phyloP scores from a whole-genome alignment of 176 grass and related monocot genomes.

The Neostapfia colusana region DNA sequence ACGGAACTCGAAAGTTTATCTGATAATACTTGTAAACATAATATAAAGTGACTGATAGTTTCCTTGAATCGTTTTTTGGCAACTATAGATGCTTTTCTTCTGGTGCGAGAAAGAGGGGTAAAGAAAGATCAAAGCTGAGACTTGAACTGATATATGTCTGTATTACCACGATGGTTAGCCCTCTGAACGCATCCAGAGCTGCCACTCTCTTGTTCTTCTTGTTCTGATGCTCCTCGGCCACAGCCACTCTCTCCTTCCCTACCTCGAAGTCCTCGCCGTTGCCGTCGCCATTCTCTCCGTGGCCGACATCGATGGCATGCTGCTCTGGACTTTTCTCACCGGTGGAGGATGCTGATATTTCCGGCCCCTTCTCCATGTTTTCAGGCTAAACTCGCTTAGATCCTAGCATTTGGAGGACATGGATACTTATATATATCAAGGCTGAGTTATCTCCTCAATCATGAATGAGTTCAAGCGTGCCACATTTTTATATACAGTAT shows the following conservation, averaged over 20 bases:
- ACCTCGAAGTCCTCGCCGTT: not conserved
- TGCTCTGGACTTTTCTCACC: constrained; percentile 22
- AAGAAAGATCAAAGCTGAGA: not conserved
- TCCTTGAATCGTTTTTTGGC: not conserved
- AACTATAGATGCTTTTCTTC: not conserved
- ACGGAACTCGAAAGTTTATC: constrained; percentile 11
- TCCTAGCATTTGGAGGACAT: not conserved
- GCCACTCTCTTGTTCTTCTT: constrained; percentile 52
- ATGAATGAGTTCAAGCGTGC: constrained; percentile 9
- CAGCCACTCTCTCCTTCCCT: constrained; percentile 23
- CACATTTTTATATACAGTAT: constrained; percentile 7
- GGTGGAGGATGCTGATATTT: constrained; percentile 29
- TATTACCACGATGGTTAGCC: constrained; percentile 83
- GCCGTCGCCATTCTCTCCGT: not conserved
- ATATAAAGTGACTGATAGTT: not conserved
- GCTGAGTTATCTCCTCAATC: not conserved
- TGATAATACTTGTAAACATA: not conserved
- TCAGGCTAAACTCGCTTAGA: not conserved
- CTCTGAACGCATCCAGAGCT: constrained; percentile 85
- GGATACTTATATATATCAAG: not conserved
- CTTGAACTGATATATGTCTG: not conserved
- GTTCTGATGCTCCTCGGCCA: constrained; percentile 20
- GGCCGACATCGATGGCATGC: constrained; percentile 42
- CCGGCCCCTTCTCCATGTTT: constrained; percentile 45
- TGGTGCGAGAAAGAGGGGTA: not conserved